phyloP scores from a whole-genome alignment of 1,139 yeast species.

The Zygoascus meyerae region DNA sequence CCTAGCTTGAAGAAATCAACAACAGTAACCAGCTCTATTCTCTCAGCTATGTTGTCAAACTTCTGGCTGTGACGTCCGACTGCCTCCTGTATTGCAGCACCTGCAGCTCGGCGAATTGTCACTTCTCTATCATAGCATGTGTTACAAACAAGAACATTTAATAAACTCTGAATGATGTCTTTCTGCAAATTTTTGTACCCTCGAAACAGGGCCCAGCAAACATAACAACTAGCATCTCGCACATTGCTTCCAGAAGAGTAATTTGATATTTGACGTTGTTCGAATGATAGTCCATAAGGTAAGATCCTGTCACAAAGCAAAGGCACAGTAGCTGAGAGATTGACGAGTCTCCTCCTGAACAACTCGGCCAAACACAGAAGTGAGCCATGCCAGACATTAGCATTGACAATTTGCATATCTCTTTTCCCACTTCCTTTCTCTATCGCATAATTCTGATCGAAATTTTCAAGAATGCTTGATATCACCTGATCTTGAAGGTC shows the following conservation, averaged over 20 bases:
- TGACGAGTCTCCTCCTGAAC: slow-evolving; percentile 31
- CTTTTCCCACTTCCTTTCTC: slow-evolving; percentile 10
- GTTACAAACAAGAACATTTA: slow-evolving; percentile 41
- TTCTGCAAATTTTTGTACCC: slow-evolving; percentile 34
- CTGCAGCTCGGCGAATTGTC: slow-evolving; percentile 69
- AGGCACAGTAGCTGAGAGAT: slow-evolving; percentile 21
- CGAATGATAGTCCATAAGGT: slow-evolving; percentile 44
- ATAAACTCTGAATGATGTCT: slow-evolving; percentile 22
- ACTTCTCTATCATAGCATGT: slow-evolving; percentile 69
- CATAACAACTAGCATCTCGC: slow-evolving; percentile 80
- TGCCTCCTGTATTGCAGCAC: slow-evolving; percentile 83
- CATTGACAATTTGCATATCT: slow-evolving; percentile 26
- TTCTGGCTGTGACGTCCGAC: slow-evolving; percentile 62
- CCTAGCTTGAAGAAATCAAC: slow-evolving; percentile 48
- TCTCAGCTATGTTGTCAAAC: slow-evolving; percentile 22
- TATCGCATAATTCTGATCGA: slow-evolving; percentile 24
- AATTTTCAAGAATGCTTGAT: slow-evolving; percentile 27
- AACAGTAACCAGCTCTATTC: slow-evolving; percentile 53
- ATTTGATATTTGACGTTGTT: slow-evolving; percentile 43
- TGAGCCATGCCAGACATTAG: slow-evolving; percentile 42
- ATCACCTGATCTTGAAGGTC: slow-evolving; percentile 34
- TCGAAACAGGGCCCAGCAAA: slow-evolving; percentile 58
- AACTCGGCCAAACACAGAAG: slow-evolving; percentile 44
- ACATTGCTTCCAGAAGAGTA: slow-evolving; percentile 59
- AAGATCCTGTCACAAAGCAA: slow-evolving; percentile 30